These are phyloP conservation scores for Botrytis hyacinthi DNA, from an alignment of 2,329 filamentous ascomycete species.

Conservation along the genomic window DNA sequence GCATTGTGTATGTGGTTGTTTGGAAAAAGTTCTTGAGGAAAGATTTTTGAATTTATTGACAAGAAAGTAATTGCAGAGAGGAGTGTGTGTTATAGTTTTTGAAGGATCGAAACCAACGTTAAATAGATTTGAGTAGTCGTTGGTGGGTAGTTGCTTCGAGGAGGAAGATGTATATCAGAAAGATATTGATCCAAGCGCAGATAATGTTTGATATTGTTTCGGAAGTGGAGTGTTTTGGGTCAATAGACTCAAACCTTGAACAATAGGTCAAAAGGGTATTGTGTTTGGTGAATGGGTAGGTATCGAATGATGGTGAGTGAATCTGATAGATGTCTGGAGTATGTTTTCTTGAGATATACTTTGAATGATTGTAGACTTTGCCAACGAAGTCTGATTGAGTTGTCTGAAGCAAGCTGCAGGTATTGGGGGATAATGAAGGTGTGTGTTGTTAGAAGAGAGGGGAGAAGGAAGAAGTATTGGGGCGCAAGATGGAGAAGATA, in stretches of 20 bases:
- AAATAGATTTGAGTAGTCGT: background rate
- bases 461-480: background rate
- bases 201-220: conserved; percentile 8
- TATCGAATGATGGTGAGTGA: background rate
- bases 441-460: background rate
- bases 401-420: conserved; percentile 13
- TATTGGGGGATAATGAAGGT: conserved; percentile 1
- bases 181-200: conserved; percentile 12
- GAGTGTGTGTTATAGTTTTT: background rate
- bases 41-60: conserved; percentile 6
- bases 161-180: conserved; percentile 12
- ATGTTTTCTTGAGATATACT: background rate
- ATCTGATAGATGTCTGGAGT: background rate
- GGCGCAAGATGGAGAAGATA: conserved; percentile 5
- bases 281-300: background rate
- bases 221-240: background rate
- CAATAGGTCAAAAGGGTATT: background rate
- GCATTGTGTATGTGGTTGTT: conserved; percentile 14
- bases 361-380: conserved; percentile 17
- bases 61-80: background rate
- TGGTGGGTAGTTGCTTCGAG: background rate
- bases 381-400: conserved; percentile 20
- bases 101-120: conserved; percentile 5
- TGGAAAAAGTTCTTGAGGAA: background rate
- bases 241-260: conserved; percentile 5